A percentile compares a stretch with the other conserved stretches of the same genome.
Evolutionary conservation across 2,329 filamentous ascomycete species (phyloP).

Genomic region (Paecilomyces niveus): DNA sequence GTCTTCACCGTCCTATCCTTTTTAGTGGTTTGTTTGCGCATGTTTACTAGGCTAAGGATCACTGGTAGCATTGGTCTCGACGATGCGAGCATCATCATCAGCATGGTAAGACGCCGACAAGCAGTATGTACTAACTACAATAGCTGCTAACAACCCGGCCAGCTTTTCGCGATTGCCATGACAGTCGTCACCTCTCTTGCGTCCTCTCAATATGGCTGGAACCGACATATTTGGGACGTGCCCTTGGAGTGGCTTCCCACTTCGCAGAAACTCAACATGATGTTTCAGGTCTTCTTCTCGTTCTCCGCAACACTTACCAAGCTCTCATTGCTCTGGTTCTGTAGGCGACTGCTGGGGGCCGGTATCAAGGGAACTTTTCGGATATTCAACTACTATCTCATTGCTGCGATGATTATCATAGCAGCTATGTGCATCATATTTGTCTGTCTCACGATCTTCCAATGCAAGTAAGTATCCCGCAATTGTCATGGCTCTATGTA

Average conservation of each 20-base stretch:
- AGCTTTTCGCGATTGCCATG: conserved; percentile 31
- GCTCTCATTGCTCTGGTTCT: conserved; percentile 32
- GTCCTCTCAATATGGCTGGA: conserved; percentile 26
- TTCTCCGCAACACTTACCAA: conserved; percentile 21
- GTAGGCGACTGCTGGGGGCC: conserved; percentile 23
- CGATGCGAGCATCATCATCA: conserved; percentile 39
- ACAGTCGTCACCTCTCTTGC: conserved; percentile 25
- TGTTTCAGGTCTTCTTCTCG: conserved; percentile 21
- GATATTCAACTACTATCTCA: conserved; percentile 17
- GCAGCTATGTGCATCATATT: conserved; percentile 22
- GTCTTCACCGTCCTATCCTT: conserved; percentile 34
- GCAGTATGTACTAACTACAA: background rate
- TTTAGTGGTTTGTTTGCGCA: conserved; percentile 34
- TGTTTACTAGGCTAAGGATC: conserved; percentile 41
- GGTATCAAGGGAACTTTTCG: conserved; percentile 19
- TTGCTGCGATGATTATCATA: conserved; percentile 25
- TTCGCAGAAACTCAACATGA: conserved; percentile 29
- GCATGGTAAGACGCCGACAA: conserved; percentile 26
- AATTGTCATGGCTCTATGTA: background rate
- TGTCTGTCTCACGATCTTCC: conserved; percentile 28
- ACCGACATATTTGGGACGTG: conserved; percentile 38
- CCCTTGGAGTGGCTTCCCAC: conserved; percentile 18
- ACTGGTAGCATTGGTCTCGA: conserved; percentile 42
- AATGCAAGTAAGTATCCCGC: conserved; percentile 31
- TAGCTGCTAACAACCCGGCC: conserved; percentile 2